Base-by-base conservation (phyloP, 371 early-diverging fungal genomes). In the Circinella umbellata region DNA sequence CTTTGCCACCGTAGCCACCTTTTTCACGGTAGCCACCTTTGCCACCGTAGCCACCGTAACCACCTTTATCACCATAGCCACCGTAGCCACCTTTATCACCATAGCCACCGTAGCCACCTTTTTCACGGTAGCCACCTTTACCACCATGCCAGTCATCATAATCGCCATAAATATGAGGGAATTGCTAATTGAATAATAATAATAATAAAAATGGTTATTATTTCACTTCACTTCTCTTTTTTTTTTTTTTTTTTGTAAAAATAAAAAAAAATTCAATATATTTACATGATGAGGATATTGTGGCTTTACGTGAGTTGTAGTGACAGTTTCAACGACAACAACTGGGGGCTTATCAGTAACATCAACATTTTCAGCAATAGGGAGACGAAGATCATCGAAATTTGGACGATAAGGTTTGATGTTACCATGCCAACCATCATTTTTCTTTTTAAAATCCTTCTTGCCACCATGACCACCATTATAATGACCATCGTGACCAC, bases 331-430 rank as follows among this genome's bases (percentile, higher is more conserved):
- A 38, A 39, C 39, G 9, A 68, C 69, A 27, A 64, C 39, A 17
- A 73, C 73, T 15, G 73, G 73, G 39, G 73, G 73, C 34, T 64
- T 54, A 13, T 57, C 42, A 10, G 60, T 36, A 15, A 65, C 64
- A 46, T 64, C 69, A 36, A 68, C 36, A 14, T 57, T 57, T 11
- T 64, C 37, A 17, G 42, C 38, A 15, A 51, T 54, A 48, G 38
- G 48, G 62, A 48, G 46, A 54, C 53, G 61, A 27, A 48, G 20
- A n/a, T 54, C 62, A 38, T 13, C 20, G 20, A 51, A 18, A 35
- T 37, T 62, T 18, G 20, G 34, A 27, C 57, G 57, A 27, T 27
- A 27, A 18, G 18, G 5, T 57, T 57, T 1, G 4, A 57, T 57
- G 34, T 57, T 57, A n/a, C 57, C 57, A 13, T 57, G 57, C 34